A percentile compares a stretch with the other conserved stretches of the same genome.
Conservation (phyloP, 2,329 filamentous ascomycete species). For the Aureobasidium sp. region DNA sequence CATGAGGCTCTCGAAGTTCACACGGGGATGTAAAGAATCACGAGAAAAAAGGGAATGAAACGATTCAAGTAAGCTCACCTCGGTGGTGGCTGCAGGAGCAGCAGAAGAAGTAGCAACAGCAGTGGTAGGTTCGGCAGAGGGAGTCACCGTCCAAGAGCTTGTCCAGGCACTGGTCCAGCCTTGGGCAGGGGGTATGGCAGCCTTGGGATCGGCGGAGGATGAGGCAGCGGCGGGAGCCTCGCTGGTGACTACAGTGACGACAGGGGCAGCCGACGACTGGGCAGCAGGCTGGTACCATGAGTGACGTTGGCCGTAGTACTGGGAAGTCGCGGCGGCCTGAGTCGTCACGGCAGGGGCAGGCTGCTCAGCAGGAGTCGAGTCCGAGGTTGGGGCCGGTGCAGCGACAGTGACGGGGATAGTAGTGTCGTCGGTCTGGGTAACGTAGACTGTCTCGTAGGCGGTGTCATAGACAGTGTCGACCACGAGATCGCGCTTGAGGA, state of each 20-base stretch:
- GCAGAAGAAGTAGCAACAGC: conserved; percentile 15
- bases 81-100: conserved; percentile 11
- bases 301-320: conserved; percentile 9
- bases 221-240: not conserved
- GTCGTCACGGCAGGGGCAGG: conserved; percentile 11
- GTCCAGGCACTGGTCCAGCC: conserved; percentile 11
- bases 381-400: conserved; percentile 14
- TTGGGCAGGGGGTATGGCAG: not conserved
- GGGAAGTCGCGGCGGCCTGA: not conserved
- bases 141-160: conserved; percentile 1
- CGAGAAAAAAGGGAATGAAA: conserved; percentile 12
- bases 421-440: conserved; percentile 29
- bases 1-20: conserved; percentile 11
- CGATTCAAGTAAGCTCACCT: conserved; percentile 13
- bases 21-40: conserved; percentile 6
- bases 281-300: not conserved
- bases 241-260: not conserved
- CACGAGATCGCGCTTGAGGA: conserved; percentile 24
- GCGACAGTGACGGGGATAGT: conserved; percentile 18
- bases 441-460: conserved; percentile 28
- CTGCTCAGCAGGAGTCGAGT: not conserved
- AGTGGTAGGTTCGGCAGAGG: conserved; percentile 10
- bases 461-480: conserved; percentile 25
- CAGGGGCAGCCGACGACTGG: not conserved
- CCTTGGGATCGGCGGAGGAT: not conserved